phyloP scores from a whole-genome alignment of 1,284 basidiomycete species.

The Termitomyces sp. region DNA sequence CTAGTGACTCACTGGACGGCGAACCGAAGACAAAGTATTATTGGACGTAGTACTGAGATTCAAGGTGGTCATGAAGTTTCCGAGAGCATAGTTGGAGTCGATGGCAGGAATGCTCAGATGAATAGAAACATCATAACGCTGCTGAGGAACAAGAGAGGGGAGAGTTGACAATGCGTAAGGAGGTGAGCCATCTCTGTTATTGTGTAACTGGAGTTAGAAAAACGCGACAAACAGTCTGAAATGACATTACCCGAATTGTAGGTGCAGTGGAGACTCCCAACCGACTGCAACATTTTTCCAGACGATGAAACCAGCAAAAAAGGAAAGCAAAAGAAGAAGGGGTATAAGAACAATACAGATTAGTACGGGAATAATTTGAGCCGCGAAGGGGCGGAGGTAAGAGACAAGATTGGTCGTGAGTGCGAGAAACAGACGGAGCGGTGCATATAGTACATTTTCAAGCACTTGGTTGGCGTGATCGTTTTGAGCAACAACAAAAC shows the following conservation, averaged over 20 bases:
- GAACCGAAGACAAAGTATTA: conserved; percentile 50
- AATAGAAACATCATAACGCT: conserved; percentile 68
- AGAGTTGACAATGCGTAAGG: conserved; percentile 58
- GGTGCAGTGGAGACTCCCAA: conserved; percentile 60
- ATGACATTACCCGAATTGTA: conserved; percentile 68
- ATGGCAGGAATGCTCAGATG: conserved; percentile 61
- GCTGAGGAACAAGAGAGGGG: conserved; percentile 46
- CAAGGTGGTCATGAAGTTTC: conserved; percentile 75
- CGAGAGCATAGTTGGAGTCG: conserved; percentile 64
- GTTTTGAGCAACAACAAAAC: not conserved
- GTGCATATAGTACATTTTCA: conserved; percentile 11
- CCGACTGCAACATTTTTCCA: conserved; percentile 64
- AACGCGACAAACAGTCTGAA: not conserved
- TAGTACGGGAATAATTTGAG: conserved; percentile 54
- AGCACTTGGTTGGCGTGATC: conserved; percentile 4
- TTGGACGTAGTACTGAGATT: conserved; percentile 53
- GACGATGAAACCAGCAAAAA: conserved; percentile 62
- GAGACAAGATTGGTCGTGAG: conserved; percentile 18
- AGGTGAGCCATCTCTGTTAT: conserved; percentile 48
- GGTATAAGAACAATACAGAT: conserved; percentile 61
- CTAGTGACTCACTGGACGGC: conserved; percentile 54
- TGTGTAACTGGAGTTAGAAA: conserved; percentile 2
- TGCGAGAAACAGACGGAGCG: conserved; percentile 16
- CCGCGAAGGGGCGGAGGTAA: conserved; percentile 42
- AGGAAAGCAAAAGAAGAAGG: conserved; percentile 50